Evolutionary conservation across 352 stramenopile genomes (phyloP), one percentile per base, ranked within the genome.

Genomic region (Globisporangium abappressorium): DNA sequence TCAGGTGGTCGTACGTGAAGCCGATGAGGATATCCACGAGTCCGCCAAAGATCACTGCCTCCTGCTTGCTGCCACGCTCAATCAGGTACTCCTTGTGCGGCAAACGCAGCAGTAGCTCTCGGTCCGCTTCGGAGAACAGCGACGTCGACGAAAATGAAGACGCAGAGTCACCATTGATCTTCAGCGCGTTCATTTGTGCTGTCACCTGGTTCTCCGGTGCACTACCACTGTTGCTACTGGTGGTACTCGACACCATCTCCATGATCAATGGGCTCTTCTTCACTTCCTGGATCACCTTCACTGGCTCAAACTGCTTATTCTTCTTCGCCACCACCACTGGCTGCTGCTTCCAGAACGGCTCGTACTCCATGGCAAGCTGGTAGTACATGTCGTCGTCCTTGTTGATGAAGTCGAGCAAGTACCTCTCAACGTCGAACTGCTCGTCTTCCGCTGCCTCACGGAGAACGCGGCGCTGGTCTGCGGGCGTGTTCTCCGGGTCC

Each of bases 1-100:
- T 97, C 34, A 98, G 76, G 56, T 98, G 85, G 64, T 99, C 97
- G 76, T 99, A 99, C 5, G 79, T 86, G 70, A 98, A 99, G 4
- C 93, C 93, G 46, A 98, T 94, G 30, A 99, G 79, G 57, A 99
- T 89, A 71, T 99, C 97, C 1, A 94, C 75, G 6, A 99, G 80
- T 24, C 89, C 92, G 53, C 91, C 81, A 14, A 98, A 70, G n/a
- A 95, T 60, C 30, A 82, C 9, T 0, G 70, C 75, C 57, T 93
- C 81, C 26, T 95, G 82, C 5, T 73, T 62, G 54, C 87, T 93
- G 1, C 64, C 76, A 26, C 75, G 67, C 14, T 71, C 54, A 49
- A 97, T 77, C 26, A 97, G 72, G 69, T 90, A 96, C 63, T 97
- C 91, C 57, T 93, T 92, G 58, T 87, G 78, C 3, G 84, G 84